Evolutionary conservation across 805 yeast species (phyloP).

Genomic region (Wickerhamomyces kurtzmanii): DNA sequence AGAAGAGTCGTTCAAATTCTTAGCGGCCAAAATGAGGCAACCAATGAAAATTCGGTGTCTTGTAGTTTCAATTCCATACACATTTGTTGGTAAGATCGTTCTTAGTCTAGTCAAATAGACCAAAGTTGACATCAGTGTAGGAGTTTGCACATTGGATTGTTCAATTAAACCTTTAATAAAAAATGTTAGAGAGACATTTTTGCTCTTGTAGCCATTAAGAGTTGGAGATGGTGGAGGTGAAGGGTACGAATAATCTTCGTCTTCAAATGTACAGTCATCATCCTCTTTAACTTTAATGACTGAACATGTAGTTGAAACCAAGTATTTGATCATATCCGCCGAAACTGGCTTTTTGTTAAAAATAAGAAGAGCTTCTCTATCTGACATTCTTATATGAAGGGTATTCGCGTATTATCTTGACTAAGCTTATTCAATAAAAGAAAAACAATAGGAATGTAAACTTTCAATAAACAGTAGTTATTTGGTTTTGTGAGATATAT

Average conservation of each 20-base stretch:
- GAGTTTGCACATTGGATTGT: constrained; percentile 87
- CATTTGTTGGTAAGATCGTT: constrained; percentile 72
- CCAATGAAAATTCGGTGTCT: constrained; percentile 90
- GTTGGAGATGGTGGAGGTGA: constrained; percentile 31
- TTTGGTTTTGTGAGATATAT: no score
- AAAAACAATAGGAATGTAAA: no score
- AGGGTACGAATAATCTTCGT: constrained; percentile 14
- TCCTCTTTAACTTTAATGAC: constrained; percentile 37
- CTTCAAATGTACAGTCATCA: no score
- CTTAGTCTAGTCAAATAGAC: constrained; percentile 76
- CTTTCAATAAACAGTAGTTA: no score
- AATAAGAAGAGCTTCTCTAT: constrained; percentile 37
- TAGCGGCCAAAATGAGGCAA: constrained; percentile 83
- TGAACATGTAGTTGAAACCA: constrained; percentile 49
- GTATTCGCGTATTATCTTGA: no score
- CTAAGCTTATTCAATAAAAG: no score
- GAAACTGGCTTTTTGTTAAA: constrained; percentile 48
- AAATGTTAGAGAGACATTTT: constrained; percentile 28
- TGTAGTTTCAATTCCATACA: constrained; percentile 87
- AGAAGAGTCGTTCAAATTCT: constrained; percentile 84
- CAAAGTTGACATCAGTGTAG: constrained; percentile 88
- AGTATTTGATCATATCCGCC: constrained; percentile 45
- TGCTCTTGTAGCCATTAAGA: neutral
- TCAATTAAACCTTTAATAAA: constrained; percentile 69
- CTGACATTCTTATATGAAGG: constrained; percentile 30